These are phyloP conservation scores for Phylloporus rhodoxanthus DNA, from an alignment of 768 basidiomycete species.

Conservation along the genomic window DNA sequence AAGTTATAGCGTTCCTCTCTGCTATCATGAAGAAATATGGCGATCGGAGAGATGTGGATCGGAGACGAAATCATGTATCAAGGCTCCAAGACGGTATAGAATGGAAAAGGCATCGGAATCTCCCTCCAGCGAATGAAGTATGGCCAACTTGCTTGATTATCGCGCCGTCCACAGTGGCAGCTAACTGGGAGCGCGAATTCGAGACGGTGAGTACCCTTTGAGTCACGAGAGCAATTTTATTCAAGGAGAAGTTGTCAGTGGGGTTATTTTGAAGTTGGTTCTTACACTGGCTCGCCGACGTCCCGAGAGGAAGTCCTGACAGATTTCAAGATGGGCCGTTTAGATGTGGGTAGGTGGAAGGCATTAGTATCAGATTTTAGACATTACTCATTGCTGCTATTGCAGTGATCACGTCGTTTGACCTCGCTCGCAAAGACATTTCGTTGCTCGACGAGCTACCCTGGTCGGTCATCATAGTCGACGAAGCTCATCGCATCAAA, in stretches of 20 bases:
- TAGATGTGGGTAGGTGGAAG: conserved; percentile 68
- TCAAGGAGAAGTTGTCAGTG: conserved; percentile 46
- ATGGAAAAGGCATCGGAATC: conserved; percentile 46
- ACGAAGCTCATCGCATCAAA: conserved; percentile 90
- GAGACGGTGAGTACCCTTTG: conserved; percentile 47
- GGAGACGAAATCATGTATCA: conserved; percentile 64
- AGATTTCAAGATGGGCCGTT: conserved; percentile 74
- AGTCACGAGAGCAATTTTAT: not conserved
- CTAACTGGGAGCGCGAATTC: conserved; percentile 89
- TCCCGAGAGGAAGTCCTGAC: conserved; percentile 52
- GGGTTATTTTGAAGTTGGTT: conserved; percentile 88
- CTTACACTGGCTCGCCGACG: conserved; percentile 52
- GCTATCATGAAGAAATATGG: conserved; percentile 88
- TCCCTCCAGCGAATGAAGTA: conserved; percentile 62
- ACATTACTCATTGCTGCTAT: not conserved
- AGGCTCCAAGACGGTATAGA: conserved; percentile 51
- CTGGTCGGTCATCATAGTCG: conserved; percentile 72
- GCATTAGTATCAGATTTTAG: not conserved
- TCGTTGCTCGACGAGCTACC: conserved; percentile 59
- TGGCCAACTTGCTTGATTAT: conserved; percentile 89
- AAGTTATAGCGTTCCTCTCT: conserved; percentile 82
- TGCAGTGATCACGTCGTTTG: conserved; percentile 77
- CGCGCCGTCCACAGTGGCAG: conserved; percentile 76
- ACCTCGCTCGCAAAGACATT: conserved; percentile 67
- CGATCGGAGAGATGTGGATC: conserved; percentile 52